A percentile compares a stretch with the other conserved stretches of the same genome.
Conservation (phyloP, 345 rosid species). For the Rhodamnia argentea region DNA sequence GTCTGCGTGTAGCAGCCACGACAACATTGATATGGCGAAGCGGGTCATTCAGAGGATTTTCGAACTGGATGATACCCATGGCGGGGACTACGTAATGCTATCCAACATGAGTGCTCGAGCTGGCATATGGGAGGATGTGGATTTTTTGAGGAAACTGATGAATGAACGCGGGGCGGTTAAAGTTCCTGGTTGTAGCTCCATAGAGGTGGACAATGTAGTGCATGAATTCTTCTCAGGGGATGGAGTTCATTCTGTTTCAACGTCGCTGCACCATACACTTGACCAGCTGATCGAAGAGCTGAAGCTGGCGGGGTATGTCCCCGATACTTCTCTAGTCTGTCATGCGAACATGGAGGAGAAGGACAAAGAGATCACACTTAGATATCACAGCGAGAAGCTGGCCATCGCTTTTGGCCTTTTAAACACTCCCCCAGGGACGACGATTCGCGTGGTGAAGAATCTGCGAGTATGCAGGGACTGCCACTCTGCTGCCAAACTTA, state of each 20-base stretch:
- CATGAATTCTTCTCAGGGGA: conserved; percentile 82
- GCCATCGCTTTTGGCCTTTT: conserved; percentile 73
- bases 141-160: conserved; percentile 49
- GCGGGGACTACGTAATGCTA: conserved; percentile 74
- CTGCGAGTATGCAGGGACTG: conserved; percentile 83
- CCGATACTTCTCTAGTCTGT: conserved; percentile 55
- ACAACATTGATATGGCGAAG: conserved; percentile 39
- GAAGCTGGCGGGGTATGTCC: conserved; percentile 69
- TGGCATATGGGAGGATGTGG: conserved; percentile 65
- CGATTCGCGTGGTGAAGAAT: conserved; percentile 74
- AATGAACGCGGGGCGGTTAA: conserved; percentile 45
- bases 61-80: conserved; percentile 58
- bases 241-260: conserved; percentile 36
- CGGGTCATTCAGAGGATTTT: conserved; percentile 44
- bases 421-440: conserved; percentile 60
- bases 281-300: conserved; percentile 57
- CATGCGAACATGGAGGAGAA: conserved; percentile 54
- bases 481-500: conserved; percentile 67
- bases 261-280: conserved; percentile 39
- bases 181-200: conserved; percentile 79
- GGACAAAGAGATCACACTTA: conserved; percentile 54
- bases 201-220: conserved; percentile 64
- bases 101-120: conserved; percentile 68
- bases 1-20: conserved; percentile 68
- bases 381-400: conserved; percentile 84